These are phyloP conservation scores for Herpetomonas samuelpessoai DNA, from an alignment of 208 protist genomes.

Conservation along the genomic window DNA sequence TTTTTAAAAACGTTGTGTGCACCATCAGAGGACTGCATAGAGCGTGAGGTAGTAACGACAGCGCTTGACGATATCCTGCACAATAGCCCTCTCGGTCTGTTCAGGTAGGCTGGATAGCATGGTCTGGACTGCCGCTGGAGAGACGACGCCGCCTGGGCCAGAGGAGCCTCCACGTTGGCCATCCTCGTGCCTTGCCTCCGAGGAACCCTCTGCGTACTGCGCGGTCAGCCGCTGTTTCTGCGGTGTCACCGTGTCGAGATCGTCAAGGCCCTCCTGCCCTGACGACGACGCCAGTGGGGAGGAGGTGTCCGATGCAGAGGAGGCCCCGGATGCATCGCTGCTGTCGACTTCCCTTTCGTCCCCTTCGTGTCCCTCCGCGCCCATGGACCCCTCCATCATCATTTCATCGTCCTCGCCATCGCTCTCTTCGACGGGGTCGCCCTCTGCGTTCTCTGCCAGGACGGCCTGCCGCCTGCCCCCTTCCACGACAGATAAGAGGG, in stretches of 20 bases:
- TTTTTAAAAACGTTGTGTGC: too few relatives aligned
- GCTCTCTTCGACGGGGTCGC: conserved; percentile 1
- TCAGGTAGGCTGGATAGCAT: not conserved
- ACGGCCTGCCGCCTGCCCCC: not conserved
- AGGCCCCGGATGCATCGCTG: not conserved
- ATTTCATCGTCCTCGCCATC: too few relatives aligned
- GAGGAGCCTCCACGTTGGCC: too few relatives aligned
- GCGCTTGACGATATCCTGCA: not conserved
- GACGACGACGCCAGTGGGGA: too few relatives aligned
- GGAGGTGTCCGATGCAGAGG: not conserved
- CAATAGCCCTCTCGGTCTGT: not conserved
- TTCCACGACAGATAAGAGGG: conserved; percentile 13
- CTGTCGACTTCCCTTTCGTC: not conserved
- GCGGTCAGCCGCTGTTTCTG: not conserved
- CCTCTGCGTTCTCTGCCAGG: not conserved
- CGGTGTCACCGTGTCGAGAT: not conserved
- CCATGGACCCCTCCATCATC: too few relatives aligned
- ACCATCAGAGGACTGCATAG: not conserved
- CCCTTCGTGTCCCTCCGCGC: not conserved
- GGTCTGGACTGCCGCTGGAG: not conserved
- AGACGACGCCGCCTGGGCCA: too few relatives aligned
- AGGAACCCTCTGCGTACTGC: not conserved
- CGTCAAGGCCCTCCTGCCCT: too few relatives aligned
- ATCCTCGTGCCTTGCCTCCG: too few relatives aligned
- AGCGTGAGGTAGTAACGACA: conserved; percentile 5